These are phyloP conservation scores for Geranomyces michiganensis DNA, from an alignment of 192 early-diverging fungal genomes.

Conservation along the genomic window DNA sequence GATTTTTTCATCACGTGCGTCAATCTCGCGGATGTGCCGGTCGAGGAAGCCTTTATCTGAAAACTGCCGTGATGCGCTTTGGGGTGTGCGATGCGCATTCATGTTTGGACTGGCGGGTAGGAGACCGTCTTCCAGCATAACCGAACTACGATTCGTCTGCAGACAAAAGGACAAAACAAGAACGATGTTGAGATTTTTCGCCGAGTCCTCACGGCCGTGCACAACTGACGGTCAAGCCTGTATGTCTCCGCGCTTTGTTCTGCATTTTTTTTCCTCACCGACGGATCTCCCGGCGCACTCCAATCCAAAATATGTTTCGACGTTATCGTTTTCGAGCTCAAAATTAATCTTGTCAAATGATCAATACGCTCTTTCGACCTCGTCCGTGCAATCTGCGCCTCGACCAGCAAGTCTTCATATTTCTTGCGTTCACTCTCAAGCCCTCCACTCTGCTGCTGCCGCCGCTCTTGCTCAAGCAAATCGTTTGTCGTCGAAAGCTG, in stretches of 20 bases:
- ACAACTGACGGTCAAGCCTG: too few species aligned
- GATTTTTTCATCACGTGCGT: slow-evolving; percentile 47
- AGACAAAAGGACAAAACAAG: neutral
- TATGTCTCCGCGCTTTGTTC: too few species aligned
- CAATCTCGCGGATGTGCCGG: slow-evolving; percentile 52
- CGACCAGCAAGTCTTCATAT: slow-evolving; percentile 52
- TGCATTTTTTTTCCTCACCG: neutral
- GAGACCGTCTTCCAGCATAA: slow-evolving; percentile 47
- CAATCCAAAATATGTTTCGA: slow-evolving; percentile 53
- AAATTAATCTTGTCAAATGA: slow-evolving; percentile 80
- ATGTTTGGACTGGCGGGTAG: slow-evolving; percentile 31
- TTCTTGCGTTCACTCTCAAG: slow-evolving; percentile 36
- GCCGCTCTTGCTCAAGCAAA: slow-evolving; percentile 50
- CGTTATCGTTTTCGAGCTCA: slow-evolving; percentile 69
- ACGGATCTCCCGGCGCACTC: slow-evolving; percentile 43
- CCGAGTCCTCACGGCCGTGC: too few species aligned
- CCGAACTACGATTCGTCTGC: slow-evolving; percentile 37
- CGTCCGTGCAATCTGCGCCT: slow-evolving; percentile 56
- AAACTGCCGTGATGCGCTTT: neutral
- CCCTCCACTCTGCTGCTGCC: slow-evolving; percentile 26
- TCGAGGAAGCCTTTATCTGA: slow-evolving; percentile 46
- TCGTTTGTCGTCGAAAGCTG: slow-evolving; percentile 67
- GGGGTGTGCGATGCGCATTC: neutral
- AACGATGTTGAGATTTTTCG: too few species aligned
- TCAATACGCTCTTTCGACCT: slow-evolving; percentile 84